These are phyloP conservation scores for Magnaporthiopsis rhizophila DNA, from an alignment of 2,329 filamentous ascomycete species.

Conservation along the genomic window DNA sequence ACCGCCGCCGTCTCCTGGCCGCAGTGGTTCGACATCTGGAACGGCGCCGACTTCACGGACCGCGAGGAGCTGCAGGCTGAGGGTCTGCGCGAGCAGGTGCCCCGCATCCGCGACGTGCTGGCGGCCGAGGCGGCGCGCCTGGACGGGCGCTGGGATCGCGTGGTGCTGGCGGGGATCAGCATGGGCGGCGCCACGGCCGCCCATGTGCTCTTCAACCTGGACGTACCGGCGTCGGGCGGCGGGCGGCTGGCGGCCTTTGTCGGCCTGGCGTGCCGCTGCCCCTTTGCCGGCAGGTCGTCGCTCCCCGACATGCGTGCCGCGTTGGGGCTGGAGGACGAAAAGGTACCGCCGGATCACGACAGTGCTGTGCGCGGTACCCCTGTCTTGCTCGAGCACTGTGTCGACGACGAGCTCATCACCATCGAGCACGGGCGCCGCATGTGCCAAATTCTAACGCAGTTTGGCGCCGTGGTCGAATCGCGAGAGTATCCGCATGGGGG, in stretches of 20 bases:
- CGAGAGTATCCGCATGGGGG: constrained; percentile 32
- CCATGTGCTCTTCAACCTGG: constrained; percentile 25
- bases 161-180: constrained; percentile 38
- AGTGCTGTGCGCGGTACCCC: constrained; percentile 29
- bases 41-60: constrained; percentile 28
- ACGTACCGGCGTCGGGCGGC: constrained; percentile 11
- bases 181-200: constrained; percentile 34
- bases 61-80: constrained; percentile 33
- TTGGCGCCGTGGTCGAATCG: constrained; percentile 31
- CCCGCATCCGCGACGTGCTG: constrained; percentile 24
- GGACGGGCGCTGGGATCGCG: constrained; percentile 22
- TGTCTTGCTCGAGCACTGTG: constrained; percentile 34
- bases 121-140: constrained; percentile 22
- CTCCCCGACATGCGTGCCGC: constrained; percentile 21
- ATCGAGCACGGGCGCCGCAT: constrained; percentile 26
- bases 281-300: constrained; percentile 21
- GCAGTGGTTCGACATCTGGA: constrained; percentile 44
- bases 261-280: constrained; percentile 28
- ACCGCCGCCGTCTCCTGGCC: neutral
- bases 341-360: constrained; percentile 15
- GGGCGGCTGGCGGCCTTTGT: constrained; percentile 22
- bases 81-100: constrained; percentile 30
- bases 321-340: constrained; percentile 5
- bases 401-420: constrained; percentile 32
- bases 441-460: constrained; percentile 24